phyloP scores from a whole-genome alignment of 805 yeast genomes.

The Barnettozyma sp. region DNA sequence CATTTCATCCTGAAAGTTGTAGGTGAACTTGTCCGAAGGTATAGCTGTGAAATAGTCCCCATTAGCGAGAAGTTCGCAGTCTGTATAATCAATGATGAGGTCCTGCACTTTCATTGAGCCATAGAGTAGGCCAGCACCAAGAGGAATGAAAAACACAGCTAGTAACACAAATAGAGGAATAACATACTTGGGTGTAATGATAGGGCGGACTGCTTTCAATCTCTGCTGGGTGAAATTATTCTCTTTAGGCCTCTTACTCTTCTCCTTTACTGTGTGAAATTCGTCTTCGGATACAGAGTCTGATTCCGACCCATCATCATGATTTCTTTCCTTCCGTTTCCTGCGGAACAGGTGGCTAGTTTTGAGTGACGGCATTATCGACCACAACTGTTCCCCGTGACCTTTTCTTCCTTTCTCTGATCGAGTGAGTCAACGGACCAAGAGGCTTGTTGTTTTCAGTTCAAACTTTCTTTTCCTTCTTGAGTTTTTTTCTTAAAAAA shows the following conservation, averaged over 20 bases:
- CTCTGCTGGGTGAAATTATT: conserved; percentile 70
- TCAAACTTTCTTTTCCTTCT: no score
- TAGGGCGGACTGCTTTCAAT: conserved; percentile 59
- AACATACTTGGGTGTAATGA: conserved; percentile 83
- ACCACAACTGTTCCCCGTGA: no score
- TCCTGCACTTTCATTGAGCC: conserved; percentile 69
- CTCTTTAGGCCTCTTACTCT: conserved; percentile 60
- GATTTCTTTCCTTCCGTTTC: conserved; percentile 9
- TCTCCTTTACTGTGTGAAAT: conserved; percentile 32
- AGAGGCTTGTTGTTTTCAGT: no score
- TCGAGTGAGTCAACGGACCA: no score
- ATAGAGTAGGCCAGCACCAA: conserved; percentile 77
- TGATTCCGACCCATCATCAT: conserved; percentile 28
- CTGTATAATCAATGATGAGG: conserved; percentile 64
- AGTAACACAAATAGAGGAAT: conserved; percentile 70
- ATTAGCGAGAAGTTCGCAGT: conserved; percentile 53
- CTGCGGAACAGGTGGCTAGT: conserved; percentile 24
- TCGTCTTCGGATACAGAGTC: conserved; percentile 42
- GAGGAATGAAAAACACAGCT: conserved; percentile 79
- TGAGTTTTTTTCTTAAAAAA: no score
- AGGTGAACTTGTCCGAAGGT: conserved; percentile 48
- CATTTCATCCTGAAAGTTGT: conserved; percentile 47
- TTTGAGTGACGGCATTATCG: no score
- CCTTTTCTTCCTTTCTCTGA: no score
- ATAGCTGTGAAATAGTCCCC: conserved; percentile 38